Evolutionary conservation across 306 rosid genomes (phyloP).

Genomic region (Erythrophleum fordii): DNA sequence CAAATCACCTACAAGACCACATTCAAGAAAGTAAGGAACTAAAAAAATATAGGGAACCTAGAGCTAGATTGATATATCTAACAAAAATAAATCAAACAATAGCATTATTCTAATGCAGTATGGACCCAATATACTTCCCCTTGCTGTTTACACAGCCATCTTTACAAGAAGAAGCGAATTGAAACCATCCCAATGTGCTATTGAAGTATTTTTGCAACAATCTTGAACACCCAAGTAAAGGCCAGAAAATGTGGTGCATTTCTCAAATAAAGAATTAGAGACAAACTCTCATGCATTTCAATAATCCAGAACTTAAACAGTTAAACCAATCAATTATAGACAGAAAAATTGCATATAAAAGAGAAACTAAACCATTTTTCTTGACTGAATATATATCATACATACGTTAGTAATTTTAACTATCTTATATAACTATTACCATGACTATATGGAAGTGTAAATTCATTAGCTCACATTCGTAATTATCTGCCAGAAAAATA

Average conservation of each 20-base stretch:
- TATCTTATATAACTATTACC: not conserved
- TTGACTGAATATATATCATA: constrained; percentile 7
- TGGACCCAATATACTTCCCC: constrained; percentile 1
- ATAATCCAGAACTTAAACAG: not conserved
- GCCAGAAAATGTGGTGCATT: not conserved
- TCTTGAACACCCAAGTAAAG: not conserved
- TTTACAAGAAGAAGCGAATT: not conserved
- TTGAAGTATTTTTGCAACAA: not conserved
- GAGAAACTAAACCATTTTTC: not conserved
- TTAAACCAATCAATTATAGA: not conserved
- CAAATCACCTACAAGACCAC: constrained; percentile 61
- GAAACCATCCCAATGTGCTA: not conserved
- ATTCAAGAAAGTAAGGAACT: not conserved
- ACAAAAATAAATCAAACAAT: not conserved
- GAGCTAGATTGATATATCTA: not conserved
- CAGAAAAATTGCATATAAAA: not conserved
- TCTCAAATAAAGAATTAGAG: not conserved
- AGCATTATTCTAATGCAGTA: not conserved
- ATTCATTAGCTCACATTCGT: not conserved
- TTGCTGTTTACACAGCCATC: not conserved
- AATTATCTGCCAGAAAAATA: not conserved
- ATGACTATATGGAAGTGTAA: not conserved
- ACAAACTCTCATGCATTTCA: not conserved
- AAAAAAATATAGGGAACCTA: not conserved
- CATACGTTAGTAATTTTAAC: not conserved